Base-by-base conservation (phyloP, 2,329 filamentous ascomycete species). In the Diplodia scrobiculata region DNA sequence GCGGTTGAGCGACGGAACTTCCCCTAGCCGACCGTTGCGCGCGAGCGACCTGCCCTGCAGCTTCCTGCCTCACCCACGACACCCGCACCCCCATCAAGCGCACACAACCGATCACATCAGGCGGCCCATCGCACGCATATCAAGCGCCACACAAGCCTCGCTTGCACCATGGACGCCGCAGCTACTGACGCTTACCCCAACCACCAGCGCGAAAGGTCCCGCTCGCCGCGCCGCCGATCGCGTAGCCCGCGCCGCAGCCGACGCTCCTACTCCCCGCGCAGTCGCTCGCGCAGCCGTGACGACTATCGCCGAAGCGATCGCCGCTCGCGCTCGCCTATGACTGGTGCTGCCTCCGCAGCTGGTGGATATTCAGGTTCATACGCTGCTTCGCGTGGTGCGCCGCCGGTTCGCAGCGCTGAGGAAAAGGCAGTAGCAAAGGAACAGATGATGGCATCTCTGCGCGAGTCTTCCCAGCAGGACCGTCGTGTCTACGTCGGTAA, bases 401-500 rank as follows among this genome's bases (percentile, higher is more conserved):
- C 73, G 62, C 73, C 76, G 65, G 34, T 36, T 19, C 88, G 93
- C 80, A 88, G 87, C 67, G 91, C 88, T 80, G 94, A 98, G 79
- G 92, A 97, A 75, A 89, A 92, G 74, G 83, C 87, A 69, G 88
- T 85, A 69, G 90, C 90, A 74, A 93, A 95, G 81, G 92, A 97
- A 81, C 89, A 92, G 79, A 97, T 96, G 92, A 96, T 98, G 91
- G 90, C 88, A 81, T 92, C 87, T 77, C 89, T 97, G 73, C 89
- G 92, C 77, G 95, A 98, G 76, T 90, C 91, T 53, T 98, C 95
- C 69, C 95, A 98, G 79, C 95, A 99, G 82, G 95, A 99, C 85
- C 94, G 95, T 77, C 93, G 95, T 72, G 95, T 99, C 87, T 99
- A 99, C 79, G 95, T 99, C 78, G 95, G 95, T 81, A 99, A 99